Base-by-base conservation (phyloP, 2,329 filamentous ascomycete species). In the Sporothrix dimorphospora region DNA sequence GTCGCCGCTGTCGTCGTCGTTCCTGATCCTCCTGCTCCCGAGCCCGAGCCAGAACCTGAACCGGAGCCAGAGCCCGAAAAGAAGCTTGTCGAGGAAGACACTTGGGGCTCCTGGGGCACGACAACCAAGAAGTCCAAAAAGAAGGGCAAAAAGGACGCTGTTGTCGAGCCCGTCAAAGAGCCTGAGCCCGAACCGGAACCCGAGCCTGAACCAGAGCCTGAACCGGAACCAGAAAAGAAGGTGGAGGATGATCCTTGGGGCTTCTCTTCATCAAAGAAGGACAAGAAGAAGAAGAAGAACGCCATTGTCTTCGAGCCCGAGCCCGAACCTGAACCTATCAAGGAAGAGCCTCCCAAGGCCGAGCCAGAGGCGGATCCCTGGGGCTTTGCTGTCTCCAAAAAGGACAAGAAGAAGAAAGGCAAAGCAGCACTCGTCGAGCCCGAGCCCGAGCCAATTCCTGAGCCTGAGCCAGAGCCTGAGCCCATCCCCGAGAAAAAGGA, bases 111-210 rank as follows among this genome's bases (percentile, higher is more conserved):
- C 4, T 65, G 59, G 59, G 59, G 59, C n/a, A 71, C 72, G 72
- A 79, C 69, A 19, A 70, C 77, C 7, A 83, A 83, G 68, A 85
- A 85, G 76, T 82, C 82, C 73, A 81, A 82, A 70, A 81, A 82
- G 65, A 75, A 65, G 59, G 59, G 21, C 38, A 65, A 75, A 49
- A 76, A 74, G 57, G 69, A 69, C 9, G 61, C 59, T 19, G 59
- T 63, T n/a, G 70, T 53, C 24, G 70, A 55, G n/a, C 59, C 70
- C 2, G 70, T 63, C 45, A 21, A 77, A 72, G 59, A 74, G 34
- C 71, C 42, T 9, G 69, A 71, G 6, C 72, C 72, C 3, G 70
- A 67, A 6, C 70, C 70, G 0, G 70, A 71, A 19, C 74, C 77
- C 12, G 66, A 72, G 21, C 61, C 72, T 14, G 61, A 68, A 2